Base-by-base conservation (phyloP, 2,329 filamentous ascomycete genomes). In the Arthrobotrys sinensis region DNA sequence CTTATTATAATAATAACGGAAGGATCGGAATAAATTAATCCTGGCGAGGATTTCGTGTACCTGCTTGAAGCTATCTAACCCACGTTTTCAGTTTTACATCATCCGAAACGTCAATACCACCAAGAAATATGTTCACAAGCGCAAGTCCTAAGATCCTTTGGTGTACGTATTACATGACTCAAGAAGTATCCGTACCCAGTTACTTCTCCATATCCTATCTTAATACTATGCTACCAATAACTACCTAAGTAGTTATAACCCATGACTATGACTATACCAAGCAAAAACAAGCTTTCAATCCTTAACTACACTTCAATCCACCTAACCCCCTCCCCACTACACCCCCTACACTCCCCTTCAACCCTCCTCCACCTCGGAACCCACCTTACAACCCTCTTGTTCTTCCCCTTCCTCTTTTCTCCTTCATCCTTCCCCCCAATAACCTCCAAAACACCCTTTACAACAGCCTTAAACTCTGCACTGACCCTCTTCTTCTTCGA, bases 311-410 rank as follows among this genome's bases (percentile, higher is more conserved):
- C 24, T 28, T 28, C 24, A 28, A 28, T 28, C 28, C 24, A 24
- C 28, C 4, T 62, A 43, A 3, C 4, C n/a, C 14, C 14, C 21
- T 43, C 10, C 8, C 24, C 19, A 36, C 11, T 4, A 53, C 68
- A 64, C 34, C 53, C 46, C 32, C 24, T 32, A 45, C 69, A 73
- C 16, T 8, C 1, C 40, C 60, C 69, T 5, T 66, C 69, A 8
- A 66, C 50, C 50, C 69, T 66, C 60, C 24, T 40, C 69, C 62
- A 57, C 52, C 46, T 38, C 3, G 69, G 69, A 28, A 50, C 62
- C 60, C 60, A 73, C 24, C 60, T 57, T 19, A 43, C 64, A 5
- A 72, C 67, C 57, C 24, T 72, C 46, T 21, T 60, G 60, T 46
- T 16, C 21, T 10, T 21, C 21, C 4, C 14, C 50, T 4, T 6